These are phyloP conservation scores for Saccharomyces hybrid DNA, from an alignment of 1,139 yeast genomes.

Conservation along the genomic window DNA sequence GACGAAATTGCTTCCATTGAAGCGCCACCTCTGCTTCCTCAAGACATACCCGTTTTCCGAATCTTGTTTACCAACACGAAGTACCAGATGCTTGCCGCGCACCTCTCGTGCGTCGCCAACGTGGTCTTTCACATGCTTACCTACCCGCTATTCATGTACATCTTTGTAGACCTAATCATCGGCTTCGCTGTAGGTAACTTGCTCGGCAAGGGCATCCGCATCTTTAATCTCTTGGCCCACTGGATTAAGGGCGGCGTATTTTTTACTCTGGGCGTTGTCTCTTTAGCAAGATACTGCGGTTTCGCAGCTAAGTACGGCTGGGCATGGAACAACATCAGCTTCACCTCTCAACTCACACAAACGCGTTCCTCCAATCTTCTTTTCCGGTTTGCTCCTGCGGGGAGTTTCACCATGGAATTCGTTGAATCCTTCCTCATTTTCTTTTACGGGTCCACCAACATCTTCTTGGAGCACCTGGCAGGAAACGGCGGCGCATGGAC, in stretches of 20 bases:
- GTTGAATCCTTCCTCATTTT: slow-evolving; percentile 71
- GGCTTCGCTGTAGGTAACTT: slow-evolving; percentile 71
- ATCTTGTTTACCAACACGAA: not conserved
- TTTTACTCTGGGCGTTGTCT: slow-evolving; percentile 61
- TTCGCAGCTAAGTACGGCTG: slow-evolving; percentile 67
- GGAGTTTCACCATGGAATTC: slow-evolving; percentile 74
- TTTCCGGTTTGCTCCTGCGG: slow-evolving; percentile 39
- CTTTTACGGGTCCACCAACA: slow-evolving; percentile 80
- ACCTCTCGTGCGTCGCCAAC: slow-evolving; percentile 5
- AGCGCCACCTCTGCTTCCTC: not conserved
- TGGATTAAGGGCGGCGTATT: slow-evolving; percentile 94
- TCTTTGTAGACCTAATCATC: slow-evolving; percentile 53
- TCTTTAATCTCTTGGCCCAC: slow-evolving; percentile 85
- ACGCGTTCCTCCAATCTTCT: slow-evolving; percentile 23
- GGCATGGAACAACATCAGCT: slow-evolving; percentile 75
- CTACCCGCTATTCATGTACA: slow-evolving; percentile 58
- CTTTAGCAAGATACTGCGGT: slow-evolving; percentile 82
- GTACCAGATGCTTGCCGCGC: not conserved
- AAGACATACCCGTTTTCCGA: not conserved
- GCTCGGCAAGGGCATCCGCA: slow-evolving; percentile 56
- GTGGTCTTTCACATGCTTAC: slow-evolving; percentile 47
- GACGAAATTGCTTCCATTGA: not conserved
- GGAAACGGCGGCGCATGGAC: slow-evolving; percentile 72
- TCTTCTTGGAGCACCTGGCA: slow-evolving; percentile 84
- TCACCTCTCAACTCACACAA: slow-evolving; percentile 28